A percentile compares a stretch with the other conserved stretches of the same genome.
Conservation (phyloP, 208 protist genomes). For the Crithidia brevicula region DNA sequence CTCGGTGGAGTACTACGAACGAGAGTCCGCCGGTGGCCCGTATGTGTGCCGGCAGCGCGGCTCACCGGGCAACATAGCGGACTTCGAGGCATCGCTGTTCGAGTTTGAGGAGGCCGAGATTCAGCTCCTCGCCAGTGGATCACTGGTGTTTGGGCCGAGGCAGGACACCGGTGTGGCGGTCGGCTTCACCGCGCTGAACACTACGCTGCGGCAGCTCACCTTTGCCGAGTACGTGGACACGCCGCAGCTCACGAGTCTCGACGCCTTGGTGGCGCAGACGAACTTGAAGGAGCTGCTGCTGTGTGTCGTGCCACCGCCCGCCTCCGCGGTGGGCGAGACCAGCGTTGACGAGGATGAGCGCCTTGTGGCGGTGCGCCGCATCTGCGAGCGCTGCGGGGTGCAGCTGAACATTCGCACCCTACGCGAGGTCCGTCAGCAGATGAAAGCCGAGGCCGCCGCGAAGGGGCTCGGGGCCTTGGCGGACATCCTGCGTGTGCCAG, state of each 20-base stretch:
- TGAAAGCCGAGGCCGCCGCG: constrained; percentile 21
- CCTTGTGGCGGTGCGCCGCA: constrained; percentile 60
- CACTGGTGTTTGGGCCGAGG: constrained; percentile 45
- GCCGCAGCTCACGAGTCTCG: constrained; percentile 72
- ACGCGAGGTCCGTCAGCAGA: constrained; percentile 37
- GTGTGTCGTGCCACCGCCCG: constrained; percentile 6
- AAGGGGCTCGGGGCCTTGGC: constrained; percentile 45
- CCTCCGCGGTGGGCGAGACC: constrained; percentile 2
- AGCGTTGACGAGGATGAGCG: constrained; percentile 46
- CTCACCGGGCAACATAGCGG: constrained; percentile 86
- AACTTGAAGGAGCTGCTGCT: constrained; percentile 87
- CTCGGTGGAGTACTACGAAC: constrained; percentile 85
- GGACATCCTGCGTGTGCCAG: constrained; percentile 86
- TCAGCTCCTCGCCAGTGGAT: constrained; percentile 76
- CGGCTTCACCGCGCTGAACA: constrained; percentile 85
- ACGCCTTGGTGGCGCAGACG: constrained; percentile 79
- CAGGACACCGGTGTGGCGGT: constrained; percentile 46
- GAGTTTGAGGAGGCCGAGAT: constrained; percentile 89
- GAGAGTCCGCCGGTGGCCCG: constrained; percentile 36
- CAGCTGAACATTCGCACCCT: constrained; percentile 42
- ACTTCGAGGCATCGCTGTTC: constrained; percentile 91
- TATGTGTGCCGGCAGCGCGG: constrained; percentile 87
- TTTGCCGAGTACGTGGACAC: constrained; percentile 85
- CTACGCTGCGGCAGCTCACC: constrained; percentile 77
- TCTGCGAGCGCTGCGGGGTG: constrained; percentile 81